A percentile compares a stretch with the other conserved stretches of the same genome.
Conservation (phyloP, 2,329 filamentous ascomycete genomes). For the Xylariaceae sp. region DNA sequence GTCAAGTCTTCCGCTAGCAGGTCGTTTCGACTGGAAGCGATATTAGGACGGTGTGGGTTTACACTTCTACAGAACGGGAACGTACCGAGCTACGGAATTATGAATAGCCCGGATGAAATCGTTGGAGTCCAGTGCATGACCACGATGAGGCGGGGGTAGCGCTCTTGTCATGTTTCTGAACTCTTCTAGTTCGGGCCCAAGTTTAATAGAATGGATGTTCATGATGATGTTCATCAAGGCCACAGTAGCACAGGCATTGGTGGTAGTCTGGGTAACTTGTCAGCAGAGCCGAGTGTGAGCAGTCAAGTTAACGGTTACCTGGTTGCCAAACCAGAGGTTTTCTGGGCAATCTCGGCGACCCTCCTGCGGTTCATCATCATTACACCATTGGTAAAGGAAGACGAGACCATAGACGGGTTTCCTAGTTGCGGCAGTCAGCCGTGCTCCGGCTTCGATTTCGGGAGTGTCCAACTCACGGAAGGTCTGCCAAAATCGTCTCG, state of each 20-base stretch:
- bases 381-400: constrained; percentile 73
- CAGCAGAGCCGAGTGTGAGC: not conserved
- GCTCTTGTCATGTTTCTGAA: constrained; percentile 70
- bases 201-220: constrained; percentile 63
- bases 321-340: constrained; percentile 89
- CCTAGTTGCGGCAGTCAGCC: constrained; percentile 38
- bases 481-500: constrained; percentile 54
- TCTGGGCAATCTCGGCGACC: constrained; percentile 52
- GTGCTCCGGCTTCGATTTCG: constrained; percentile 17
- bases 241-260: constrained; percentile 87
- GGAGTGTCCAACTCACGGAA: constrained; percentile 52
- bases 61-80: constrained; percentile 1
- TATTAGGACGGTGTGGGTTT: not conserved
- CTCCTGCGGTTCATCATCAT: constrained; percentile 48
- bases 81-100: constrained; percentile 76
- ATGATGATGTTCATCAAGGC: constrained; percentile 91
- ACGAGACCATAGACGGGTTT: constrained; percentile 80
- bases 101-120: constrained; percentile 75
- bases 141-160: constrained; percentile 69
- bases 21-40: constrained; percentile 60
- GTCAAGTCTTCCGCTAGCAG: constrained; percentile 67
- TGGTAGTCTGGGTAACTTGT: constrained; percentile 58
- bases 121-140: constrained; percentile 69
- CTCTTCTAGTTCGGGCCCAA: constrained; percentile 64
- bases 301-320: constrained; percentile 46